Base-by-base conservation (phyloP, 1,284 basidiomycete genomes). In the Trametes versicolor region DNA sequence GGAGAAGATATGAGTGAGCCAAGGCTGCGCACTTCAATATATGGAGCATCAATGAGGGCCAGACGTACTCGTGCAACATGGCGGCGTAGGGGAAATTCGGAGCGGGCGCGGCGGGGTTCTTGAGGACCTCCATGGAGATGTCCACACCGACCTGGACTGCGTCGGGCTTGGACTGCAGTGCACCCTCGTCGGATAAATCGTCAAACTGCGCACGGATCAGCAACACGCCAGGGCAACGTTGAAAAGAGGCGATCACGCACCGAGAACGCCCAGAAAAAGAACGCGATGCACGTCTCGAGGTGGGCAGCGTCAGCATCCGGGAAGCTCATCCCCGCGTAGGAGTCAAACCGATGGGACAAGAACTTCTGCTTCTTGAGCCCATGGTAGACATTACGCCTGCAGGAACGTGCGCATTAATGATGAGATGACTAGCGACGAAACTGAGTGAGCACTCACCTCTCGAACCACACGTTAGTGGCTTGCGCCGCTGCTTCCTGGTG, bases 241-340 rank as follows among this genome's bases (percentile, higher is more conserved):
- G 29, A 51, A 43, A 27, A 13, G 27, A 21, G 9, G 47, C 17
- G 39, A 55, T 57, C 70, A 36, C 77, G 32, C 63, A 83, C 82
- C 32, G 81, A 76, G 68, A 83, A 83, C 21, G 82, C 81, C 81
- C 81, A 83, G 37, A 81, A 75, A 72, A 81, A 82, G 66, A 83
- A 83, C 47, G 78, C 77, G 48, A 83, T 75, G 66, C 81, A 78
- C 7, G 81, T 83, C 12, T 75, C 77, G 37, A 83, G 77, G 57
- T 82, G 82, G n/a, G 71, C 65, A n/a, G 73, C 52, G 68, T 83
- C 80, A 32, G 81, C 82, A 52, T 83, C 79, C 4, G 82, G 79
- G 67, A 81, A 83, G 61, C 76, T 76, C 63, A 83, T 75, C 17
- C 79, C 77, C 6, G 81, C 80, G 62, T 82, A 83, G 5, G 80